These are phyloP conservation scores for Phaffia rhodozyma DNA, from an alignment of 1,284 basidiomycete species.

Conservation along the genomic window DNA sequence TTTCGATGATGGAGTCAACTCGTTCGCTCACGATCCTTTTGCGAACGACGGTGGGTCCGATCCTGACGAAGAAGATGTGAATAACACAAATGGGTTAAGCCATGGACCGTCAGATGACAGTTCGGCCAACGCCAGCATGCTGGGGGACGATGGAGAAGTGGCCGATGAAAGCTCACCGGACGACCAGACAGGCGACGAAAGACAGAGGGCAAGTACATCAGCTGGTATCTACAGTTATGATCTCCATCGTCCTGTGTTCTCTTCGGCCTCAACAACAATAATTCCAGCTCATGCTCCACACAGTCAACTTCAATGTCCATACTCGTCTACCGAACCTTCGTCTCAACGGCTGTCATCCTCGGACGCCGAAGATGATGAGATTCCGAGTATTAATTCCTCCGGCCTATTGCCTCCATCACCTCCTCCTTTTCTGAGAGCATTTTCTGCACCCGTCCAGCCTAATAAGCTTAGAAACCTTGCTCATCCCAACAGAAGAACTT, in stretches of 20 bases:
- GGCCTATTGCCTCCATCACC: conserved; percentile 1
- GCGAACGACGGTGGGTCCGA: conserved; percentile 18
- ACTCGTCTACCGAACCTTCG: background rate
- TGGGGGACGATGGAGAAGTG: background rate
- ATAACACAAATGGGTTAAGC: background rate
- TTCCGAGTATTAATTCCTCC: background rate
- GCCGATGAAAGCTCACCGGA: conserved; percentile 1
- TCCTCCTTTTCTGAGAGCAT: conserved; percentile 15
- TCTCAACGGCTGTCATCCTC: too few relatives aligned
- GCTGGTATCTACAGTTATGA: background rate
- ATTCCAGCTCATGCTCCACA: too few relatives aligned
- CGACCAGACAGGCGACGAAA: conserved; percentile 9
- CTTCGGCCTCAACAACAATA: background rate
- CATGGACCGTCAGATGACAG: background rate
- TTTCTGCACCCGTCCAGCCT: conserved; percentile 16
- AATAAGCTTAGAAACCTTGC: conserved; percentile 12
- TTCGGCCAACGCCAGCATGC: background rate
- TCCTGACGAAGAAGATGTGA: conserved; percentile 3
- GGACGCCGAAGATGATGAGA: too few relatives aligned
- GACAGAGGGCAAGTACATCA: background rate
- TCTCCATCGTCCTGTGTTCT: background rate
- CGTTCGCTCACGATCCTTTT: conserved; percentile 29
- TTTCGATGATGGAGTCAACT: conserved; percentile 24
- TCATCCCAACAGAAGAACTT: conserved; percentile 14
- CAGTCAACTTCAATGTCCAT: background rate